Evolutionary conservation across 352 stramenopile genomes (phyloP).

Genomic region (Pythium monospermum): DNA sequence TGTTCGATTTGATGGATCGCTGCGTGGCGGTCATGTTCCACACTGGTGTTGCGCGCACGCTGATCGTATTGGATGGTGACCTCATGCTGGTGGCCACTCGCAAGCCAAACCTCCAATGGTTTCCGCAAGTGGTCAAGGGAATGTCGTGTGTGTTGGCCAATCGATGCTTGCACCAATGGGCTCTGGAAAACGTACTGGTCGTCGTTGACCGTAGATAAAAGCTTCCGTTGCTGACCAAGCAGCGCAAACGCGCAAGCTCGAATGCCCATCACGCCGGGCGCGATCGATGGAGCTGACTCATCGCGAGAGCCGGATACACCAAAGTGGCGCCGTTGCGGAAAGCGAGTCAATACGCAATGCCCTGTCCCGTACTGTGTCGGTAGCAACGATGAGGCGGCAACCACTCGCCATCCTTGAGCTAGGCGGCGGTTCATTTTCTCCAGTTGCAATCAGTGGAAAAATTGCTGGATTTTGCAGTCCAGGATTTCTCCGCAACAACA

Average conservation of each 20-base stretch:
- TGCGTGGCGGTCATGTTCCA: constrained; percentile 53
- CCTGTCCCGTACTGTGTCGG: not conserved
- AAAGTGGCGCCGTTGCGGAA: not conserved
- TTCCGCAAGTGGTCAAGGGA: constrained; percentile 77
- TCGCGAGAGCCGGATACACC: not conserved
- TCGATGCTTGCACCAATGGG: constrained; percentile 46
- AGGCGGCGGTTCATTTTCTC: not conserved
- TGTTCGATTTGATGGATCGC: constrained; percentile 52
- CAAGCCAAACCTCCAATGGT: constrained; percentile 38
- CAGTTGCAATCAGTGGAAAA: not conserved
- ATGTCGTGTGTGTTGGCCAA: constrained; percentile 76
- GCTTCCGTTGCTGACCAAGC: constrained; percentile 53
- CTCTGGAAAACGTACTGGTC: constrained; percentile 63
- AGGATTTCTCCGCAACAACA: not conserved
- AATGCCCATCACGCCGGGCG: constrained; percentile 13
- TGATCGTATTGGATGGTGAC: constrained; percentile 58
- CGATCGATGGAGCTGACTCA: too few relatives aligned
- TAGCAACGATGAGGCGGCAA: not conserved
- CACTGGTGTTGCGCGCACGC: constrained; percentile 53
- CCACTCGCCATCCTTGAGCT: not conserved
- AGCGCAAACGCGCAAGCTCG: constrained; percentile 50
- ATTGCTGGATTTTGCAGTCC: too few relatives aligned
- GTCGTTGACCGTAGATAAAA: constrained; percentile 47
- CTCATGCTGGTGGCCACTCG: not conserved
- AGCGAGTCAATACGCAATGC: not conserved